A percentile compares a stretch with the other conserved stretches of the same genome.
These are phyloP conservation scores for Limonium bicolor DNA, from an alignment of 148 eudicot species.

Conservation along the genomic window DNA sequence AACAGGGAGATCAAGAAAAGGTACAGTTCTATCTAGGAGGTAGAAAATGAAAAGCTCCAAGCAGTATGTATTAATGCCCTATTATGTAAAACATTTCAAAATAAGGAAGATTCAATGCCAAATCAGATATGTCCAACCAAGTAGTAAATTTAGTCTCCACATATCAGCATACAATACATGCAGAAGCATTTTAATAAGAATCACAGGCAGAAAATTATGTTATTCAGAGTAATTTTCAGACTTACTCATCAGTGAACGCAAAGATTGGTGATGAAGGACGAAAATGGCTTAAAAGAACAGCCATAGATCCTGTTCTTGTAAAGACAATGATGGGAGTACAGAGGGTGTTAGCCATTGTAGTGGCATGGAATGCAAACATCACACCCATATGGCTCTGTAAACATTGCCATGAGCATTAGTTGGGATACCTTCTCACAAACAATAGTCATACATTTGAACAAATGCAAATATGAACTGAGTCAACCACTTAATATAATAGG, in stretches of 20 bases:
- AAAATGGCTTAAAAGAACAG: constrained; percentile 78
- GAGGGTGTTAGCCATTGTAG: constrained; percentile 96
- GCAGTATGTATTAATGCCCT: too few species aligned
- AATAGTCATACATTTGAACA: neutral
- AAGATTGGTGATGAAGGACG: constrained; percentile 92
- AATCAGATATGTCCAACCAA: too few species aligned
- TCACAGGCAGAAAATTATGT: too few species aligned
- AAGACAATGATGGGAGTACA: constrained; percentile 92
- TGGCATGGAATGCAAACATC: constrained; percentile 98
- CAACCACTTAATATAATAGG: neutral
- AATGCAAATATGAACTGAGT: neutral
- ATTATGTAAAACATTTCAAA: too few species aligned
- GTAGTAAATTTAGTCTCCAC: too few species aligned
- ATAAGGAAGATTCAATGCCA: too few species aligned
- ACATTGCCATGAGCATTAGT: neutral
- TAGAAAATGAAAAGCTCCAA: neutral
- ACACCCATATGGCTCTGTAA: constrained; percentile 97
- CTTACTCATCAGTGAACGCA: constrained; percentile 97
- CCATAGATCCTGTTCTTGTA: constrained; percentile 95
- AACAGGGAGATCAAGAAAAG: neutral
- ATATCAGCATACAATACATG: too few species aligned
- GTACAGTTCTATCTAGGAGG: neutral
- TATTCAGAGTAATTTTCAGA: too few species aligned
- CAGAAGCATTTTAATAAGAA: too few species aligned
- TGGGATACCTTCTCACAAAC: too few species aligned